Conservation (phyloP, 805 yeast species). For the Debaryomyces castellii region DNA sequence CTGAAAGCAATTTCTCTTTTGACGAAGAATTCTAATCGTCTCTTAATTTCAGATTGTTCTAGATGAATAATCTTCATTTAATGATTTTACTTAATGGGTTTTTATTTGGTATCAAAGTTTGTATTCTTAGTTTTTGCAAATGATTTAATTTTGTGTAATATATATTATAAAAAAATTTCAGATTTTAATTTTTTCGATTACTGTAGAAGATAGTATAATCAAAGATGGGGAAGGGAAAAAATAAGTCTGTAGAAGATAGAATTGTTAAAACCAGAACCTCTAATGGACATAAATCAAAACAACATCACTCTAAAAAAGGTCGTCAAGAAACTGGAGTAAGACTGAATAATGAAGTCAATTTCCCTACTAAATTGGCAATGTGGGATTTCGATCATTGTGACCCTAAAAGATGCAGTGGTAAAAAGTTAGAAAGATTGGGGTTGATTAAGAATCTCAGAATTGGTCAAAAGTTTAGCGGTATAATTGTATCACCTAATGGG, state of each 20-base stretch:
- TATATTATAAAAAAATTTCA: not conserved
- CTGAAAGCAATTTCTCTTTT: slow-evolving; percentile 66
- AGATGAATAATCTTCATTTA: slow-evolving; percentile 1
- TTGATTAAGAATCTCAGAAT: slow-evolving; percentile 73
- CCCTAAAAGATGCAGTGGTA: slow-evolving; percentile 96
- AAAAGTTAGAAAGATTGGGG: slow-evolving; percentile 87
- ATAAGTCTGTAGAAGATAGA: slow-evolving; percentile 47
- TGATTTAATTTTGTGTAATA: slow-evolving; percentile 1
- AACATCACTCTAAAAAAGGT: slow-evolving; percentile 45
- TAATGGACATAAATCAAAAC: slow-evolving; percentile 58
- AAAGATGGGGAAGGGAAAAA: slow-evolving; percentile 55
- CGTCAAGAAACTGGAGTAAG: slow-evolving; percentile 31
- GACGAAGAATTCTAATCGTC: slow-evolving; percentile 83
- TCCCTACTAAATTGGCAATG: slow-evolving; percentile 91
- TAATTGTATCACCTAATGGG: slow-evolving; percentile 93
- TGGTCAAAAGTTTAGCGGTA: slow-evolving; percentile 92
- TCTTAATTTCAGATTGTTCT: not conserved
- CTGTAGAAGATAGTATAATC: not conserved
- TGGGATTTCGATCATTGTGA: slow-evolving; percentile 99
- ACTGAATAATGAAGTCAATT: slow-evolving; percentile 29
- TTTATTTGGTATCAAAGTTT: not conserved
- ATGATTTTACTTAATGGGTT: slow-evolving; percentile 2
- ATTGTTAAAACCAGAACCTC: slow-evolving; percentile 39
- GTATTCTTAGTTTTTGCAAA: not conserved
- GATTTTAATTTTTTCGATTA: not conserved